Evolutionary conservation across 2,329 filamentous ascomycete species (phyloP), one percentile per base, ranked within the genome.

Genomic region (Ilyonectria robusta): DNA sequence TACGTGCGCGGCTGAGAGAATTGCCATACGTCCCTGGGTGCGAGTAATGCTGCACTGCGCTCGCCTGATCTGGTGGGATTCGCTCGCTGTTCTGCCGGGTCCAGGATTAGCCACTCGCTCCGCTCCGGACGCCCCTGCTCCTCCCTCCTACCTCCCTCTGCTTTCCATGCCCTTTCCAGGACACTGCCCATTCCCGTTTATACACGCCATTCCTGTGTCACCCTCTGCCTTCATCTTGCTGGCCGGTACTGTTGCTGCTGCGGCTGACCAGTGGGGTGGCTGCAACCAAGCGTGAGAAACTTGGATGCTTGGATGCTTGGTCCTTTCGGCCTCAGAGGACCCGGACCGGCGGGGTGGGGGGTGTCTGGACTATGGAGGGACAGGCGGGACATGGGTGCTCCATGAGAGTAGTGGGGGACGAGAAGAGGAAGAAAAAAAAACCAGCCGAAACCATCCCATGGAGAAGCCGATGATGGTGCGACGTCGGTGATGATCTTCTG

Each of bases 401-500:
- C 31, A 6, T 13, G 23, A 31, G 21, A 29, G 6, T n/a, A 42
- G 40, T 42, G 50, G 48, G 50, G 50, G 10, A 35, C 31, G 50
- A 37, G 50, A 53, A 51, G 54, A 53, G 33, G 54, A 33, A 44
- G 44, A 63, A 55, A n/a, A 13, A 44, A 47, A 44, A 58, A 37
- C 35, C 31, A 42, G 29, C 15, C 50, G 26, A 55, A 40, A 42
- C 55, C 44, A 59, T 26, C 26, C 23, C 44, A 67, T 54, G 55
- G 33, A 23, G 42, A 59, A 37, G 66, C 55, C 55, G 56, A 65
- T 67, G 47, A 66, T 69, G 66, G 69, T 68, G 69, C 67, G 67
- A 72, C 68, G 57, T 74, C 70, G 70, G 72, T 67, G 83, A 72
- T 85, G 84, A 87, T 87, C 84, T 83, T 17, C 40, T 42, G 40